A percentile compares a stretch with the other conserved stretches of the same genome.
Evolutionary conservation across 495 filamentous ascomycete species (phyloP).

Genomic region (Schizothecium vesticola): DNA sequence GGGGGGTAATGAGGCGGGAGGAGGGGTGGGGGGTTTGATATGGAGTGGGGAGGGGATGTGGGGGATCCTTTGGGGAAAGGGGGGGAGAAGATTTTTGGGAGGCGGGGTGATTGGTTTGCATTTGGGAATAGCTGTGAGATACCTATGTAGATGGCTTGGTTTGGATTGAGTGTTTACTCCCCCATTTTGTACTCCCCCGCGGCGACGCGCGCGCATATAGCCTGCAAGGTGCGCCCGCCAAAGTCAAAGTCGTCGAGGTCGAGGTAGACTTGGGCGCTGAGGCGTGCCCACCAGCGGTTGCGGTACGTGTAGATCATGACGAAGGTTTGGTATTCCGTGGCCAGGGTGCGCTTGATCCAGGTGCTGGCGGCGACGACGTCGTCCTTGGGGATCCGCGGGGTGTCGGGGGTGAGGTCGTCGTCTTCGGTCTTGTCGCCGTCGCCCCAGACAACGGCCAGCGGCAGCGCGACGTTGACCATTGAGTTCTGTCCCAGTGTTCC

Average conservation of each 20-base stretch:
- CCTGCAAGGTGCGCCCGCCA: neutral
- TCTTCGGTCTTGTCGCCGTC: conserved; percentile 13
- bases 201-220: neutral
- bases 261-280: neutral
- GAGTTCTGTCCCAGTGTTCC: conserved; percentile 40
- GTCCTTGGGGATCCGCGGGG: neutral
- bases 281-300: neutral
- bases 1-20: conserved; percentile 14
- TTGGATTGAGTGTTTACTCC: neutral
- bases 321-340: neutral
- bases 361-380: neutral
- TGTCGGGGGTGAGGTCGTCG: neutral
- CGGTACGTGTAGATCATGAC: neutral
- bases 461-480: conserved; percentile 71
- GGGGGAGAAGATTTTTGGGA: neutral
- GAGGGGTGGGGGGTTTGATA: conserved; percentile 3
- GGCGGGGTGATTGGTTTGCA: neutral
- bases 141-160: neutral
- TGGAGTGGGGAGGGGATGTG: neutral
- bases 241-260: neutral
- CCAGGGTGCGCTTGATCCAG: neutral
- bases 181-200: neutral
- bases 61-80: neutral
- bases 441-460: conserved; percentile 37
- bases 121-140: neutral